Evolutionary conservation across 1,139 yeast genomes (phyloP), one percentile per base, ranked within the genome.

Genomic region (Yamadazyma songkhlaensis): DNA sequence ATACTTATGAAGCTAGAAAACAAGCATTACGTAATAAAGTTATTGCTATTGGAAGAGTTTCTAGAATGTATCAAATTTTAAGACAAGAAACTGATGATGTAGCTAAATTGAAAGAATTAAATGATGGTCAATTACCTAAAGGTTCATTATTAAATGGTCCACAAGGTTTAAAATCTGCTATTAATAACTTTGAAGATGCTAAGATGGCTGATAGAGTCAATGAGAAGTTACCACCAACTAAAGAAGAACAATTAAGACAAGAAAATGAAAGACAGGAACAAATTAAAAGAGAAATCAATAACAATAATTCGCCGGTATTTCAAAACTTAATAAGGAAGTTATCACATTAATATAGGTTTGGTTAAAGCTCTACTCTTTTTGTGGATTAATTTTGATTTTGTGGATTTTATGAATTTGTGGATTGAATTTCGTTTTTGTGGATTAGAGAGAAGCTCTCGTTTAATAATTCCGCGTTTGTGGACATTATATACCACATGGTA

Each of bases 21-120:
- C 74, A 74, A 37, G 86, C 88, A 1, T 70, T 89, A 46, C 79
- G 95, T 51, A 89, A 87, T 62, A 92, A 92, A 67, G 86, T 92
- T 41, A 67, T 92, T 52, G 97, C 98, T 15, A 92, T 92, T 62
- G 97, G 97, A 24, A 77, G 96, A 46, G 86, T 92, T 43, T 85
- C 96, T 15, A 75, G 97, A 43, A 89, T 92, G 96, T 92, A 86
- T 63, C 85, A 83, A 50, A 84, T 90, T 6, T 69, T 92, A 50
- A 76, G 97, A 50, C 89, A 88, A 55, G 97, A 92, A 57, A 79
- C 92, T 35, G 97, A 88, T 58, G 83, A 81, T 48, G 95, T 92
- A 33, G 82, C 84, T 40, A 89, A 81, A 53, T 72, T 92, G 55
- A 87, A 88, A 61, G 72, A 75, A 23, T 74, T 81, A 47, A 73